Conservation (phyloP, 2,329 filamentous ascomycete species). For the Fusarium brevicatenulatum region DNA sequence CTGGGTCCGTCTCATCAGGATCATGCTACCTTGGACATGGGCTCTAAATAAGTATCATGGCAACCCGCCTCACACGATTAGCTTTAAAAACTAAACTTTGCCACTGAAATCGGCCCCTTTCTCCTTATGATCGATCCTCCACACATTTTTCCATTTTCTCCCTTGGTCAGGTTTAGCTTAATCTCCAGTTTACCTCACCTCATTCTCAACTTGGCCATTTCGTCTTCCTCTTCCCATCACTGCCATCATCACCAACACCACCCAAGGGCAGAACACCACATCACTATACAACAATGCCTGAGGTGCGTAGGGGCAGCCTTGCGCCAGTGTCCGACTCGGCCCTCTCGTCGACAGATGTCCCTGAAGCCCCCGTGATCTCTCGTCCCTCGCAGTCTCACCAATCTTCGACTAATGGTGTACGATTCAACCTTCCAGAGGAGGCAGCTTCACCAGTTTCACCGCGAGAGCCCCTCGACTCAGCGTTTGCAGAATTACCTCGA, state of each 20-base stretch:
- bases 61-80: constrained; percentile 1
- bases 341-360: constrained; percentile 27
- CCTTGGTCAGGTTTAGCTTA: neutral
- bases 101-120: constrained; percentile 21
- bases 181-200: neutral
- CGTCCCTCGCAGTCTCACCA: constrained; percentile 32
- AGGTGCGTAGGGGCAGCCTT: constrained; percentile 45
- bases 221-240: neutral
- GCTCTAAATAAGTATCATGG: neutral
- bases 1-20: neutral
- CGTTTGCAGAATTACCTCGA: constrained; percentile 38
- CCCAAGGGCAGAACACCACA: neutral
- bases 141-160: constrained; percentile 1
- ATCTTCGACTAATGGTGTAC: constrained; percentile 23
- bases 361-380: constrained; percentile 15
- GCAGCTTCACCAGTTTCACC: constrained; percentile 2
- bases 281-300: constrained; percentile 41
- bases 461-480: constrained; percentile 27
- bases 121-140: neutral
- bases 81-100: constrained; percentile 15
- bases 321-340: constrained; percentile 36
- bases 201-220: neutral
- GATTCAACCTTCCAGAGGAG: constrained; percentile 30
- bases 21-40: neutral
- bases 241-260: neutral